A percentile compares a stretch with the other conserved stretches of the same genome.
Conservation (phyloP, 2,329 filamentous ascomycete genomes). For the Hymenoscyphus infarciens region DNA sequence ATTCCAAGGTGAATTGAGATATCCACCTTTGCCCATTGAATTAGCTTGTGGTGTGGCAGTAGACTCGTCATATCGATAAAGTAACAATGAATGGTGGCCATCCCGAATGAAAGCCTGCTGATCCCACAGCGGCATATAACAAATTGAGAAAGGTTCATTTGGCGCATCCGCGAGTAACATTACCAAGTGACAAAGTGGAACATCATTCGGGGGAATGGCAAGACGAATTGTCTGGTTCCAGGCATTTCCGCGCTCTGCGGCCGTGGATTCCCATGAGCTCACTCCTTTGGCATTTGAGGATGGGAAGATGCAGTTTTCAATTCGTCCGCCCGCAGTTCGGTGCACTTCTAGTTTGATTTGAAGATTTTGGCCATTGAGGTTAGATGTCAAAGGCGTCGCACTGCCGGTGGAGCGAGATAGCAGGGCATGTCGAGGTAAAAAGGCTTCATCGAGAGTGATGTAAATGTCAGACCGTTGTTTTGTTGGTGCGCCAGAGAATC, state of each 20-base stretch:
- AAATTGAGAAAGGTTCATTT: constrained; percentile 83
- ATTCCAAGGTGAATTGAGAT: constrained; percentile 79
- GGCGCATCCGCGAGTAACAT: constrained; percentile 87
- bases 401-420: constrained; percentile 68
- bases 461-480: constrained; percentile 93
- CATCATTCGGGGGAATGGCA: constrained; percentile 73
- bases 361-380: constrained; percentile 66
- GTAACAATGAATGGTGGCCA: constrained; percentile 71
- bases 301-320: constrained; percentile 83
- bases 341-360: constrained; percentile 89
- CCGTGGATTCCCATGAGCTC: constrained; percentile 85
- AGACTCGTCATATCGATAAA: constrained; percentile 90
- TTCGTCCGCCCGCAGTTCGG: constrained; percentile 69
- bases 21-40: constrained; percentile 73
- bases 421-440: constrained; percentile 71
- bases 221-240: constrained; percentile 90
- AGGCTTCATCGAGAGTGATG: constrained; percentile 74
- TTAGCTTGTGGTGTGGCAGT: constrained; percentile 66
- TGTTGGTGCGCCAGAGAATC: constrained; percentile 87
- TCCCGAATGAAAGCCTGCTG: constrained; percentile 86
- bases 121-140: constrained; percentile 92
- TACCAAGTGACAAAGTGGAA: constrained; percentile 78
- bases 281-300: constrained; percentile 75
- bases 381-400: constrained; percentile 64
- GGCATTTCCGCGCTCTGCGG: constrained; percentile 70